Base-by-base conservation (phyloP, 1,139 yeast genomes). In the Pichia sp. region DNA sequence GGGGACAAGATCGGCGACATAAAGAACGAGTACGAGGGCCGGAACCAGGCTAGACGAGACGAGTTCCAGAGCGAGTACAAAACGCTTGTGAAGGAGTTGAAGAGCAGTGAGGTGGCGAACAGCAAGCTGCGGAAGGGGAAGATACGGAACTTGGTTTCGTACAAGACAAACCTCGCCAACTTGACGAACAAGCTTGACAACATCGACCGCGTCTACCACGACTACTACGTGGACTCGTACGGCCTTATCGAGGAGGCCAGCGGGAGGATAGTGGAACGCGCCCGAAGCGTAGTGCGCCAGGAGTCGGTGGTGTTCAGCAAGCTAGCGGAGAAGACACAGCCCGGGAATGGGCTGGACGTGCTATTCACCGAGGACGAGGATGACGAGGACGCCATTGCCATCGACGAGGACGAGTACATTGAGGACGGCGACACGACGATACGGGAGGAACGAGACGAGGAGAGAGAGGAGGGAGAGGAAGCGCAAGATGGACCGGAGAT, bases 261-360 rank as follows among this genome's bases (percentile, higher is more conserved):
- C 49, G 74, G 74, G 24, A 73, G 76, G 40, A 73, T 87, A 9
- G 71, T 87, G 46, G 68, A 72, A 10, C 75, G 77, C 56, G 77
- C 89, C 1, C 87, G 91, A 0, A 77, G 87, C 0, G 74, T 87
- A 8, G 83, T 88, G 2, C 73, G 90, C 52, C 93, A 95, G 1
- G 93, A 89, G 64, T 81, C 90, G 38, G 95, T 88, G 64, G 81
- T 89, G 6, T 84, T 82, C 62, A 96, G 87, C 64, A 85, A 87
- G 24, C 81, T 90, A 40, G 95, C 96, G 0, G 77, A 84, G 55
- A 89, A 89, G 67, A 95, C 95, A 8, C 85, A 92, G 90, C 78
- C 87, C 10, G 96, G 95, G 9, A 93, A 93, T 24, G 96, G 95
- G 0, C 71, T 88, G 44, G 95, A 89, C 65, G 84, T 80, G 33